These are phyloP conservation scores for Malus hybrid DNA, from an alignment of 331 rosid genomes.

Conservation along the genomic window DNA sequence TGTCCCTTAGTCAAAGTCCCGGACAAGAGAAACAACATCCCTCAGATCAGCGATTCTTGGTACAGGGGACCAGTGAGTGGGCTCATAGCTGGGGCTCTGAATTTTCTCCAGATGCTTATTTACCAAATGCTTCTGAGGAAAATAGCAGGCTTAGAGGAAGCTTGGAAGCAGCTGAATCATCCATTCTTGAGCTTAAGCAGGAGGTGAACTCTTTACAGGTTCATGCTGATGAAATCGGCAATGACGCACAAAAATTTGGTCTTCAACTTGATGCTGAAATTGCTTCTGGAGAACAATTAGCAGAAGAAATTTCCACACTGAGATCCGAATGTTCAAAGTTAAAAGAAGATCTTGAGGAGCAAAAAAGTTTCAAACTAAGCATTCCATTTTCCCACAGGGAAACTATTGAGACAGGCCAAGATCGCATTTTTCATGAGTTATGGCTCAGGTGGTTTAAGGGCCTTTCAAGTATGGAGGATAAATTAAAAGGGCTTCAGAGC, in stretches of 20 bases:
- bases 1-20: conserved; percentile 51
- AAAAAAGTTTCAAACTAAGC: conserved; percentile 40
- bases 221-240: conserved; percentile 69
- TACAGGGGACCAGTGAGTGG: conserved; percentile 54
- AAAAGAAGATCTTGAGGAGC: conserved; percentile 62
- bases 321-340: conserved; percentile 74
- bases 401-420: conserved; percentile 35
- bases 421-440: conserved; percentile 35
- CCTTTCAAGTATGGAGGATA: conserved; percentile 66
- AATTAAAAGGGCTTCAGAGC: conserved; percentile 61
- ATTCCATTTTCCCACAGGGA: conserved; percentile 32
- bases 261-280: conserved; percentile 74
- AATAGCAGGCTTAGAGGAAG: conserved; percentile 51
- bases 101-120: conserved; percentile 44
- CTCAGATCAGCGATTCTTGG: conserved; percentile 39
- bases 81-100: conserved; percentile 71
- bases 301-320: conserved; percentile 58
- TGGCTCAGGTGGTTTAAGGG: conserved; percentile 63
- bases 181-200: conserved; percentile 64
- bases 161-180: conserved; percentile 71
- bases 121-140: conserved; percentile 63
- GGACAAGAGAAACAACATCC: conserved; percentile 62
- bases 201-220: conserved; percentile 61
- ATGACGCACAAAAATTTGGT: conserved; percentile 52
- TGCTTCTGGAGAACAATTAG: conserved; percentile 66